Base-by-base conservation (phyloP, 73 alveolate genomes). In the Symbiodinium pilosum region DNA sequence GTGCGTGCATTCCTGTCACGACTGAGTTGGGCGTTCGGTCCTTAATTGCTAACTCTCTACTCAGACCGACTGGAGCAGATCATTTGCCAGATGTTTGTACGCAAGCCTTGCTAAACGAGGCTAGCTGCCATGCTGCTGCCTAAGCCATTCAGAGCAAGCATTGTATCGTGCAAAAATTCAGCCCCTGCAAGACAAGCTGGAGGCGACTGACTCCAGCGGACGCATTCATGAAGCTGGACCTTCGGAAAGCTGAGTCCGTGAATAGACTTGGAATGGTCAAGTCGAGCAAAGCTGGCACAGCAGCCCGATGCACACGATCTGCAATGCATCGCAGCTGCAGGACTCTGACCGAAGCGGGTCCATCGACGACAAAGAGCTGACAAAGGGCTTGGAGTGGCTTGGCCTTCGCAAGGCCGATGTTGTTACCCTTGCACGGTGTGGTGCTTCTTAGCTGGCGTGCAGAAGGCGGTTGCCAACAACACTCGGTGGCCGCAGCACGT, bases 311-410 rank as follows among this genome's bases (percentile, higher is more conserved):
- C 26, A 9, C 73, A 18, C 30, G 32, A 26, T 24, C 73, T 24
- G 73, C 73, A n/a, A 54, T 12, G 30, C 68, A 51, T 11, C 73
- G 1, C 30, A 28, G 21, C 34, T 14, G 81, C 81, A 64, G 81
- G 81, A 64, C 81, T 64, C 81, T 24, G 81, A 64, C 34, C 81
- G 81, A 18, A 64, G 81, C 34, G 81, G 81, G 16, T 64, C 81
- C 30, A 64, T 64, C 18, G 81, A 64, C 38, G 39, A 64, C 32
- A 64, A 38, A 28, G 81, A 64, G 81, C 81, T 64, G 81, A 64
- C 81, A 64, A 64, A 64, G 81, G 81, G 81, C 81, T 64, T 64
- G 81, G 81, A 64, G 81, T 64, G 81, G 81, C 81, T 64, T 64
- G 81, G 81, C 12, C 38, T 64, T 20, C 81, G 81, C 12, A 64